phyloP scores from a whole-genome alignment of 495 filamentous ascomycete species.

The Aspergillus nidulans region DNA sequence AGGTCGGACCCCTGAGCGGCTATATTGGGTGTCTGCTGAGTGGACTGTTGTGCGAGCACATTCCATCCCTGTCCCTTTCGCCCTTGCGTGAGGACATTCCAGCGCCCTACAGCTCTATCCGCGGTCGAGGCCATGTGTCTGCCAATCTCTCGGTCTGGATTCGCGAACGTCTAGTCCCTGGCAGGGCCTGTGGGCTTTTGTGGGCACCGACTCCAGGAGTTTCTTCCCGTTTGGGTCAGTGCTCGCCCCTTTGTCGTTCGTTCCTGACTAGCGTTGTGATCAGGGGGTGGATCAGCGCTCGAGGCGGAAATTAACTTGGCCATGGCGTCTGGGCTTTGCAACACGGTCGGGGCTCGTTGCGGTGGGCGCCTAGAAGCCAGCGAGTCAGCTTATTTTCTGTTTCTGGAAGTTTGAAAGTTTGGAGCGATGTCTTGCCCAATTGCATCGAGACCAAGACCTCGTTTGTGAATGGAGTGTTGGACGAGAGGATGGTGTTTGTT shows the following conservation, averaged over 20 bases:
- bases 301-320: constrained; percentile 1
- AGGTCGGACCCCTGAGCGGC: not conserved
- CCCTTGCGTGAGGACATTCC: not conserved
- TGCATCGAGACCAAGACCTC: not conserved
- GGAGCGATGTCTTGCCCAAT: not conserved
- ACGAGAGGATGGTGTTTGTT: constrained; percentile 1
- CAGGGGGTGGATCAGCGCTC: constrained; percentile 6
- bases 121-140: not conserved
- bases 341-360: not conserved
- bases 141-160: not conserved
- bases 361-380: not conserved
- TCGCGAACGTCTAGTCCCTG: not conserved
- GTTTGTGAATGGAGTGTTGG: not conserved
- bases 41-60: not conserved
- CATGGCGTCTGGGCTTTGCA: not conserved
- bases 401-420: not conserved
- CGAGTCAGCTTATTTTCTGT: not conserved
- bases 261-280: constrained; percentile 7
- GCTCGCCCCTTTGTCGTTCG: not conserved
- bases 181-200: not conserved
- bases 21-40: not conserved
- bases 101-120: not conserved
- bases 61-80: not conserved
- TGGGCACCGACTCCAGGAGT: not conserved
- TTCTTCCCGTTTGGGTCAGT: constrained; percentile 6